Evolutionary conservation across 2,329 filamentous ascomycete genomes (phyloP).

Genomic region (Arthrobotrys pseudoclavata): DNA sequence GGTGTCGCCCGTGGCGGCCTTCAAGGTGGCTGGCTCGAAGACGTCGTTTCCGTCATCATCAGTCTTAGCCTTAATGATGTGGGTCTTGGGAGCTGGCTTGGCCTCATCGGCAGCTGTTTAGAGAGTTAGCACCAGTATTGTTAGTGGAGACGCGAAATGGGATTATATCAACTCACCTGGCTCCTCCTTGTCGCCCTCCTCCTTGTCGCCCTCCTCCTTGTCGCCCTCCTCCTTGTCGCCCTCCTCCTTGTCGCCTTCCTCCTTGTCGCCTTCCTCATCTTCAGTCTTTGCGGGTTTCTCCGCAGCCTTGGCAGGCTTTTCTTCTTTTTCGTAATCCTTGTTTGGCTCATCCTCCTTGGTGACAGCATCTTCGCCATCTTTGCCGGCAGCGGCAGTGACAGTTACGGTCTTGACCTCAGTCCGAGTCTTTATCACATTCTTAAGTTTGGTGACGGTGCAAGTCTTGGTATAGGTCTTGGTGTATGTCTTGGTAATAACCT

Average conservation of each 20-base stretch:
- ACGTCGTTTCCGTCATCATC: constrained; percentile 13
- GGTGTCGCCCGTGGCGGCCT: constrained; percentile 19
- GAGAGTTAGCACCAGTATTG: not conserved
- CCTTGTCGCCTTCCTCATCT: not conserved
- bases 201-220: too few species aligned
- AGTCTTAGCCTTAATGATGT: constrained; percentile 25
- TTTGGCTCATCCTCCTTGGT: not conserved
- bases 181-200: too few species aligned
- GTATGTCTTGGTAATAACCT: not conserved
- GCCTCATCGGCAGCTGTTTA: not conserved
- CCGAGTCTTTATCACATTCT: not conserved
- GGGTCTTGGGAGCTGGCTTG: constrained; percentile 12
- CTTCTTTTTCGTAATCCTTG: not conserved
- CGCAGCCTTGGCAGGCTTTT: not conserved
- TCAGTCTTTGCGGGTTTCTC: constrained; percentile 8
- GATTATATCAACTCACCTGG: too few species aligned
- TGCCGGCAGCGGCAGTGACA: constrained; percentile 8
- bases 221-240: too few species aligned
- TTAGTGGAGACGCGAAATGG: too few species aligned
- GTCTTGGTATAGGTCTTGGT: not conserved
- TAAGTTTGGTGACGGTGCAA: constrained; percentile 6
- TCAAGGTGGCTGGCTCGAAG: constrained; percentile 20
- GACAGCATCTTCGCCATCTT: not conserved
- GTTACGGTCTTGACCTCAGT: constrained; percentile 11
- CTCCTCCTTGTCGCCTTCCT: too few species aligned